These are phyloP conservation scores for Aspergillus vadensis DNA, from an alignment of 2,329 filamentous ascomycete genomes.

Conservation along the genomic window DNA sequence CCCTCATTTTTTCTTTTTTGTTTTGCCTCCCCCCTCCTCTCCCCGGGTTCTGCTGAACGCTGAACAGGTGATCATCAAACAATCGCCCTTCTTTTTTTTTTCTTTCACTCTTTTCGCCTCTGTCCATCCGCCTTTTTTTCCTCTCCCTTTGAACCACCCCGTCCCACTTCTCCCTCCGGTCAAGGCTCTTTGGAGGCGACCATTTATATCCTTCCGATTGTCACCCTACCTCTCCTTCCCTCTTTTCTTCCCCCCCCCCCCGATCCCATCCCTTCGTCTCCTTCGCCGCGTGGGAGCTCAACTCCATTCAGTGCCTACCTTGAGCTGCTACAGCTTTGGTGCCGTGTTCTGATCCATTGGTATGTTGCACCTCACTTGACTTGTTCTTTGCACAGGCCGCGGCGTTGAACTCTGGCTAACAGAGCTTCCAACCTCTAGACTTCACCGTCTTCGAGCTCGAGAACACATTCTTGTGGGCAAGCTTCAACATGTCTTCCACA, in stretches of 20 bases:
- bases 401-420: not conserved
- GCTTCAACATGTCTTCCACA: slow-evolving; percentile 52
- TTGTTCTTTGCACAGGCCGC: not conserved
- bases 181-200: slow-evolving; percentile 13
- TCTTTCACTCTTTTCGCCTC: slow-evolving; percentile 15
- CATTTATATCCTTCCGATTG: slow-evolving; percentile 12
- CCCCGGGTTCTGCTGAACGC: slow-evolving; percentile 6
- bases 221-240: slow-evolving; percentile 13
- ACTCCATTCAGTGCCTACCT: slow-evolving; percentile 13
- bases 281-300: slow-evolving; percentile 5
- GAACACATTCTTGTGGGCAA: not conserved
- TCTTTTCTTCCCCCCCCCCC: slow-evolving; percentile 6
- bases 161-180: not conserved
- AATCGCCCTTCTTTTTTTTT: slow-evolving; percentile 11
- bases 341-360: slow-evolving; percentile 7
- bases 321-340: not conserved
- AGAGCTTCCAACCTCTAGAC: not conserved
- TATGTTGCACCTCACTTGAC: slow-evolving; percentile 1
- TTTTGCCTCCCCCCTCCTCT: slow-evolving; percentile 16
- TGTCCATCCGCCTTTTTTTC: slow-evolving; percentile 2
- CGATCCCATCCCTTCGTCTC: slow-evolving; percentile 4
- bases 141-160: slow-evolving; percentile 9
- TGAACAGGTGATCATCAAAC: slow-evolving; percentile 8
- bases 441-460: slow-evolving; percentile 6
- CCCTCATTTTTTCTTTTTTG: slow-evolving; percentile 15